A percentile compares a stretch with the other conserved stretches of the same genome.
These are phyloP conservation scores for Boletus rubropictus DNA, from an alignment of 768 basidiomycete species.

Conservation along the genomic window DNA sequence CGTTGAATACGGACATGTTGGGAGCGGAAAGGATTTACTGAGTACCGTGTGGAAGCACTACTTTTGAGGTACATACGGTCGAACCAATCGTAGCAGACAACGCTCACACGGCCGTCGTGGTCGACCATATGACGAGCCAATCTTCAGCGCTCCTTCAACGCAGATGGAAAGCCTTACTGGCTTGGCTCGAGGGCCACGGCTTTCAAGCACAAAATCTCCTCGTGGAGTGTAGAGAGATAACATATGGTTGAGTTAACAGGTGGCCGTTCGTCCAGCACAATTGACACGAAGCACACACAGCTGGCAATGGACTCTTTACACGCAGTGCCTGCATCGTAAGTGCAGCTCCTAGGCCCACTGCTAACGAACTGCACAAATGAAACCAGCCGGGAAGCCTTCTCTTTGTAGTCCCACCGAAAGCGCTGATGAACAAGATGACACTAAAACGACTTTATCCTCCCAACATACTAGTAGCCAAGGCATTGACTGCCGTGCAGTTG, in stretches of 20 bases:
- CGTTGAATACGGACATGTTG: constrained; percentile 76
- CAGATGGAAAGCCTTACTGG: constrained; percentile 44
- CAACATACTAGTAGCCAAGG: constrained; percentile 9
- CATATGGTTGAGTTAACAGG: constrained; percentile 42
- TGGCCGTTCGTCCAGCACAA: neutral
- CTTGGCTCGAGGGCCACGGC: constrained; percentile 48
- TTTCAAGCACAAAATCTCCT: constrained; percentile 40
- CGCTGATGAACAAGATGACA: constrained; percentile 70
- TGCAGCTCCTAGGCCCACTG: neutral
- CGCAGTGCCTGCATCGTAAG: constrained; percentile 38
- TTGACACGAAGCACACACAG: constrained; percentile 23
- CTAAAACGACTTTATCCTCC: constrained; percentile 55
- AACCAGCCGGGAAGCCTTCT: constrained; percentile 50
- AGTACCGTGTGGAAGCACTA: neutral
- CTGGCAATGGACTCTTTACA: constrained; percentile 69
- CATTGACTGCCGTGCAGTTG: constrained; percentile 62
- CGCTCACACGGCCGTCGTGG: too few species aligned
- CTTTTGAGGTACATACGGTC: too few species aligned
- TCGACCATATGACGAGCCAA: constrained; percentile 5
- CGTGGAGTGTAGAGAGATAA: constrained; percentile 47
- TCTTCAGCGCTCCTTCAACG: constrained; percentile 3
- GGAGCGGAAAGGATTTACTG: constrained; percentile 1
- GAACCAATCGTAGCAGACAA: neutral
- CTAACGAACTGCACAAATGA: neutral
- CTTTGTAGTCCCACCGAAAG: constrained; percentile 63